Base-by-base conservation (phyloP, 2,329 filamentous ascomycete species). In the Alternaria sp. region DNA sequence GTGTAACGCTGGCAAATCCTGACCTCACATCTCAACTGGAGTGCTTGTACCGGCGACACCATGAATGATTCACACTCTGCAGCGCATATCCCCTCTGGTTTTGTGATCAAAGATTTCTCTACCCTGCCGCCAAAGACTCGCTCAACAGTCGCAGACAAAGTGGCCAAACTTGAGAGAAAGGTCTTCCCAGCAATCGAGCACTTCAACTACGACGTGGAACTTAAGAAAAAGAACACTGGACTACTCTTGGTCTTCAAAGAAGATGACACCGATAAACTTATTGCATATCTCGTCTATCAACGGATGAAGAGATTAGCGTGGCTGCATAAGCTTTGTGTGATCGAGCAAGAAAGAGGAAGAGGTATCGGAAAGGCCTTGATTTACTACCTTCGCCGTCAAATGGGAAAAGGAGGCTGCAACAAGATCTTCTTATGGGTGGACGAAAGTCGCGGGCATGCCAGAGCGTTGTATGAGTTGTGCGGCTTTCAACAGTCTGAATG, bases 381-480 rank as follows among this genome's bases (percentile, higher is more conserved):
- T 69, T 70, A 75, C 61, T 78, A 78, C 63, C 78, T 85, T 64
- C 74, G 78, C 51, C 65, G 74, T 51, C 75, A 78, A 49, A 76
- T 85, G 56, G 75, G 75, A 65, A 80, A 75, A 63, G 80, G 82
- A 70, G 82, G 81, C 51, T 84, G 82, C 69, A 75, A 79, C 63
- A 79, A 70, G 48, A 80, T 86, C 57, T 80, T 83, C 43, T 69
- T 85, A 53, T 85, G 84, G 84, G 84, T 85, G 44, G 83, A 86
- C 63, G 80, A 82, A 71, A 78, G 70, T 48, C 79, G 82, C 64
- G 67, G 75, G 36, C 75, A 79, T 59, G 83, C 84, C 7, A 77
- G 79, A 64, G 71, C 72, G 49, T 68, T 85, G 59, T 86, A 86
- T 73, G 57, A 65, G 24, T 75, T 77, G 7, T 78, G 72, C 71